Evolutionary conservation across 2,329 filamentous ascomycete genomes (phyloP), one percentile per base, ranked within the genome.

Genomic region (Parafenestella ontariensis): DNA sequence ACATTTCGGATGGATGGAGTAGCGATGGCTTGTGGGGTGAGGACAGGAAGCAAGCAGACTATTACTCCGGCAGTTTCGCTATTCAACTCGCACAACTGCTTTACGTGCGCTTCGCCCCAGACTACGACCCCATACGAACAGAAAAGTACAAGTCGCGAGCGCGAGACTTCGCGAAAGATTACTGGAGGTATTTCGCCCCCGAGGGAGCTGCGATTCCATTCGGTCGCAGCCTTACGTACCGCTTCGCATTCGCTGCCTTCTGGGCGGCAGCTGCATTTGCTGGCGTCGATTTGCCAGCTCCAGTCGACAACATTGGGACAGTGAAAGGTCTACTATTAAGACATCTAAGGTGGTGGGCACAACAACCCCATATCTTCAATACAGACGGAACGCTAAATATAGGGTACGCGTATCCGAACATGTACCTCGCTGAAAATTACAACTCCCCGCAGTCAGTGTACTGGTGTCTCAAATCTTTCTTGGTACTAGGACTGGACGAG

Each of bases 381-480:
- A 42, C 69, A 0, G 80, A 83, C 52, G 80, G 80, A 0, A 81
- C 79, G 0, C 46, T 81, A 10, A 81, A 75, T 6, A 80, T 82
- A 20, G 81, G 72, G 1, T 78, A 69, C 49, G 58, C 65, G 5
- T 76, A 73, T 39, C 68, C 72, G n/a, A 83, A 83, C 54, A 82
- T 82, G 79, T 82, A 78, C 56, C 74, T 84, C 70, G 68, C 71
- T 6, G 82, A 84, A 58, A 77, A 82, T 53, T 84, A 84, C 58
- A 84, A 83, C 61, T 83, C 81, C 0, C 81, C 81, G 0, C 81
- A 83, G 56, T 83, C 80, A 0, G 70, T 76, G 0, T 84, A 83
- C 58, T 84, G 81, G 82, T 77, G 74, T 18, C 64, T 83, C 3
- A 84, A 83, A 49, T 74, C 76, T 0, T 70, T 84, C 0, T 67